phyloP scores from a whole-genome alignment of 2,329 filamentous ascomycete genomes.

The Westerdykella ornata region DNA sequence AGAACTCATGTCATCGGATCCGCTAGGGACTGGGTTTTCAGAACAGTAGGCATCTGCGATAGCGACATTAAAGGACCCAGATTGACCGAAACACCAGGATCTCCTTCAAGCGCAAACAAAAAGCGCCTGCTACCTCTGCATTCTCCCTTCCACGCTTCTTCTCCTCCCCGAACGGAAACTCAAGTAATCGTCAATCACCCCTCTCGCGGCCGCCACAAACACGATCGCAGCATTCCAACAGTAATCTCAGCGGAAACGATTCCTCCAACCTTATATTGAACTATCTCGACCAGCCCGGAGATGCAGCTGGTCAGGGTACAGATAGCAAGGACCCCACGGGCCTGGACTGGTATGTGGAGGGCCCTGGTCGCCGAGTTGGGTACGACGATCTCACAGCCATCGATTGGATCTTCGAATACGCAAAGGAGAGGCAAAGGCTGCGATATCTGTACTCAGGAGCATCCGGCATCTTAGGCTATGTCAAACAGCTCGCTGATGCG shows the following conservation, averaged over 20 bases:
- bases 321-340: slow-evolving; percentile 42
- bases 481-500: slow-evolving; percentile 68
- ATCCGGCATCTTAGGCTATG: slow-evolving; percentile 64
- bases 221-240: slow-evolving; percentile 20
- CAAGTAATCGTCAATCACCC: slow-evolving; percentile 26
- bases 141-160: slow-evolving; percentile 43
- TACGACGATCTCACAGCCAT: slow-evolving; percentile 97
- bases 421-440: slow-evolving; percentile 84
- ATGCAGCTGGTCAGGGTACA: slow-evolving; percentile 34
- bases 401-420: slow-evolving; percentile 99
- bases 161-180: slow-evolving; percentile 32
- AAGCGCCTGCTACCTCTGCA: slow-evolving; percentile 33
- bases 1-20: slow-evolving; percentile 50
- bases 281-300: slow-evolving; percentile 37
- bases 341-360: slow-evolving; percentile 82
- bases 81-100: slow-evolving; percentile 34
- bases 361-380: slow-evolving; percentile 78
- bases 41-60: slow-evolving; percentile 33
- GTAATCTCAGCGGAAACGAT: slow-evolving; percentile 20
- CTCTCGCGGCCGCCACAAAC: slow-evolving; percentile 22
- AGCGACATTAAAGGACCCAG: background rate
- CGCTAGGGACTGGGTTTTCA: slow-evolving; percentile 46
- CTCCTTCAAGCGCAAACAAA: slow-evolving; percentile 67
- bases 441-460: slow-evolving; percentile 66
- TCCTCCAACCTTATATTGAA: slow-evolving; percentile 38